Evolutionary conservation across 768 basidiomycete genomes (phyloP).

Genomic region (Floccularia luteovirens): DNA sequence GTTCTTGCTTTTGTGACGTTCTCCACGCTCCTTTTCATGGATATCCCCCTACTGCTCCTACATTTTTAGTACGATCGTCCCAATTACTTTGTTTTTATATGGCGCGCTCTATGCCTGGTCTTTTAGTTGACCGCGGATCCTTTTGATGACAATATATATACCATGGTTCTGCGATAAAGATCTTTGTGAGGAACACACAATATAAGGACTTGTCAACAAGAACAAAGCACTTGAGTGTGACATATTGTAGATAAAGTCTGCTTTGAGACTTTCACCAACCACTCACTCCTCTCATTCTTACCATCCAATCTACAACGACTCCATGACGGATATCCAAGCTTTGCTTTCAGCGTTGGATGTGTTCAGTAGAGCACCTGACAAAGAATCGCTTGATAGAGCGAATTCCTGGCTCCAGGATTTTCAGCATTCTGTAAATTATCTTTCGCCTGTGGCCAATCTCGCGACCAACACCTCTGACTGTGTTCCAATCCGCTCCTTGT

Average conservation of each 20-base stretch:
- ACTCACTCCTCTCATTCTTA: slow-evolving; percentile 8
- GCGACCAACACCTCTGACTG: slow-evolving; percentile 59
- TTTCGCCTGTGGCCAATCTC: slow-evolving; percentile 65
- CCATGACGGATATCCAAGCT: slow-evolving; percentile 65
- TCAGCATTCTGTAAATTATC: slow-evolving; percentile 94
- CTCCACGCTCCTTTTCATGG: slow-evolving; percentile 52
- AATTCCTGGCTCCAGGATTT: slow-evolving; percentile 98
- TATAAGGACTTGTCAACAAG: slow-evolving; percentile 20
- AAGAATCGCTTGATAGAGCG: slow-evolving; percentile 73
- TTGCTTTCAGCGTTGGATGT: slow-evolving; percentile 74
- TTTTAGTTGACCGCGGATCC: slow-evolving; percentile 19
- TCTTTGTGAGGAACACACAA: background rate
- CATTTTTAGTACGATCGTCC: slow-evolving; percentile 41
- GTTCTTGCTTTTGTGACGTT: slow-evolving; percentile 36
- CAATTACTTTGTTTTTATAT: slow-evolving; percentile 35
- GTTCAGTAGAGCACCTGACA: slow-evolving; percentile 78
- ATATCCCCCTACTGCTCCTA: slow-evolving; percentile 44
- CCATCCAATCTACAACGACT: slow-evolving; percentile 7
- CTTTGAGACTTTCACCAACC: slow-evolving; percentile 1
- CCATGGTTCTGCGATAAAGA: slow-evolving; percentile 22
- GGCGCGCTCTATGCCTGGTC: slow-evolving; percentile 28
- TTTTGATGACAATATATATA: slow-evolving; percentile 39
- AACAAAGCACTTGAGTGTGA: slow-evolving; percentile 18
- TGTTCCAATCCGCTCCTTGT: slow-evolving; percentile 49
- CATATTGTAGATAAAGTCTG: background rate